Evolutionary conservation across 306 rosid genomes (phyloP), one percentile per base, ranked within the genome.

Genomic region (Nissolia schottii): DNA sequence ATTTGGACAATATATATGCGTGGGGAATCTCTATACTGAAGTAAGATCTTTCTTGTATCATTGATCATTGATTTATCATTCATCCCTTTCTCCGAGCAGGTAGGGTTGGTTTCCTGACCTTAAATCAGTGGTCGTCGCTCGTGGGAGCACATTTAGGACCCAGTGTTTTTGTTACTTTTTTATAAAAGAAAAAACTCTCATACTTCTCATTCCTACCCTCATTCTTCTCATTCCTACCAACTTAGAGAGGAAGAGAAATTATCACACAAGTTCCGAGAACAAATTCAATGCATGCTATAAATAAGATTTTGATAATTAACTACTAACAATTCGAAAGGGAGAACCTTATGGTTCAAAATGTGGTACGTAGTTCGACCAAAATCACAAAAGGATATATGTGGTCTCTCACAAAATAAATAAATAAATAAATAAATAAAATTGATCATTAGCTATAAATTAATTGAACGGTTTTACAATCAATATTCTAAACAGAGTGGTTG

Each of bases 21-120:
- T 3, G 45, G 31, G 29, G 45, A 35, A 32, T 67, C 25, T 70
- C 12, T 9, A 70, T 63, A 43, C 11, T 20, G 45, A 64, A 64
- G 8, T 24, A 64, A 28, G 32, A 15, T 20, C 10, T 58, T 79
- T 48, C 75, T 73, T 66, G 79, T 22, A n/a, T 38, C 5, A 35
- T 22, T 60, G 20, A n/a, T 38, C 5, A 35, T 22, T 60, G 20
- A 29, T 28, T 67, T 60, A 79, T 72, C 79, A 35, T 35, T 62
- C 58, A n/a, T 34, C 2, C 24, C 65, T 65, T 79, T 73, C 72
- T 40, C 51, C 54, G 7, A 40, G 72, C 62, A 60, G 80, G 76
- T 80, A 48, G 76, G 66, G 43, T 74, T 74, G 67, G 80, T 74
- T 80, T 74, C 64, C 23, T 37, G 6, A 6, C 23, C 54, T 55